Conservation (phyloP, 2,329 filamentous ascomycete species). For the Colletotrichum echinochloae region DNA sequence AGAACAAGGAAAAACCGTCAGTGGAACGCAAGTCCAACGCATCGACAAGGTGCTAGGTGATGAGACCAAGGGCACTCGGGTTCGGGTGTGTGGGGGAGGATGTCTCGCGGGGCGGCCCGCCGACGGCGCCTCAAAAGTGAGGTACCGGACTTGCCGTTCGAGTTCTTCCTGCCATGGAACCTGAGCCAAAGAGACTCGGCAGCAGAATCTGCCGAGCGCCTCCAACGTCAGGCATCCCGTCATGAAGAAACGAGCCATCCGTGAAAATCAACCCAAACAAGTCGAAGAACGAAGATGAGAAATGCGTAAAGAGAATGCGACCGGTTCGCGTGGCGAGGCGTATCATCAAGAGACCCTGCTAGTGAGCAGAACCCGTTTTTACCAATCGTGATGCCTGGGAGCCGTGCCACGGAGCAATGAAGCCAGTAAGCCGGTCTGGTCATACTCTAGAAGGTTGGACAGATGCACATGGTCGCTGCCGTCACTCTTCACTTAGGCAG, state of each 20-base stretch:
- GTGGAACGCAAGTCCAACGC: slow-evolving; percentile 53
- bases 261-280: slow-evolving; percentile 43
- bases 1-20: slow-evolving; percentile 39
- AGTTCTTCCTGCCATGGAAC: slow-evolving; percentile 36
- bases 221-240: slow-evolving; percentile 43
- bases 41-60: slow-evolving; percentile 47
- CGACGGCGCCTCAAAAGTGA: slow-evolving; percentile 48
- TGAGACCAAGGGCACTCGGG: slow-evolving; percentile 18
- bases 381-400: slow-evolving; percentile 39
- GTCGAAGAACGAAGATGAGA: slow-evolving; percentile 59
- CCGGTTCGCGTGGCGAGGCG: slow-evolving; percentile 52
- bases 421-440: slow-evolving; percentile 35
- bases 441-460: slow-evolving; percentile 43
- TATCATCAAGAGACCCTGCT: slow-evolving; percentile 39
- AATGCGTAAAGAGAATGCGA: slow-evolving; percentile 50
- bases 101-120: slow-evolving; percentile 42
- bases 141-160: slow-evolving; percentile 57
- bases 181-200: not conserved
- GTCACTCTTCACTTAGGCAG: slow-evolving; percentile 56
- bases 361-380: slow-evolving; percentile 37
- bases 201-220: not conserved
- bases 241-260: slow-evolving; percentile 51
- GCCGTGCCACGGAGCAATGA: slow-evolving; percentile 36
- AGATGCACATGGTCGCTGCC: slow-evolving; percentile 43
- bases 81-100: slow-evolving; percentile 10